A percentile compares a stretch with the other conserved stretches of the same genome.
Evolutionary conservation across 2,329 filamentous ascomycete species (phyloP).

Genomic region (Monosporascus sp.): DNA sequence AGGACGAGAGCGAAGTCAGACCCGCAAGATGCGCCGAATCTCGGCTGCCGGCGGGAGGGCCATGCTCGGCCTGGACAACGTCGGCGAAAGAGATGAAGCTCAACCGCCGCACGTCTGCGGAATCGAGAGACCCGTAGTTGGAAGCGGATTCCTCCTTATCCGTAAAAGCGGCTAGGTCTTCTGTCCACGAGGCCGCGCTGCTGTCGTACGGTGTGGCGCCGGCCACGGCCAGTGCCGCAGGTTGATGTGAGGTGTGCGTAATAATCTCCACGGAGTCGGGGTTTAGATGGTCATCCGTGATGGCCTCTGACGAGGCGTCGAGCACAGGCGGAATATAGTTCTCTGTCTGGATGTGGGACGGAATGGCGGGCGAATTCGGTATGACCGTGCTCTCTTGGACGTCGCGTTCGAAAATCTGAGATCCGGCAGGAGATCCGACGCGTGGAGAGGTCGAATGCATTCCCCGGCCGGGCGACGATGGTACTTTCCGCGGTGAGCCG

Average conservation of each 20-base stretch:
- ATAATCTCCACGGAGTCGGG: slow-evolving; percentile 91
- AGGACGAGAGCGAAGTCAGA: slow-evolving; percentile 53
- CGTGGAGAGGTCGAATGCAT: slow-evolving; percentile 66
- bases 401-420: slow-evolving; percentile 88
- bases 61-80: slow-evolving; percentile 81
- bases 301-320: slow-evolving; percentile 85
- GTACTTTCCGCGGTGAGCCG: slow-evolving; percentile 41
- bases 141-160: slow-evolving; percentile 59
- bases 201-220: slow-evolving; percentile 37
- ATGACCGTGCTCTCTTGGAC: slow-evolving; percentile 75
- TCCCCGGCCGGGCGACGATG: slow-evolving; percentile 61
- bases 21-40: slow-evolving; percentile 68
- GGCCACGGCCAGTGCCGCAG: slow-evolving; percentile 64
- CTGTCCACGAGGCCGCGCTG: slow-evolving; percentile 48
- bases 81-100: slow-evolving; percentile 98
- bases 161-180: slow-evolving; percentile 52
- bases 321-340: slow-evolving; percentile 89
- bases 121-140: slow-evolving; percentile 74
- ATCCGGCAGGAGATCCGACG: slow-evolving; percentile 70
- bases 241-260: slow-evolving; percentile 78
- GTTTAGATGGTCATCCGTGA: slow-evolving; percentile 79
- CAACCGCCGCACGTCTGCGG: slow-evolving; percentile 71
- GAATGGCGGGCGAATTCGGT: slow-evolving; percentile 79
- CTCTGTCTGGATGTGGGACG: slow-evolving; percentile 88
- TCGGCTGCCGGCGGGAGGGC: slow-evolving; percentile 52